These are phyloP conservation scores for Pythium rhizo-oryzae DNA, from an alignment of 352 stramenopile species.

Conservation along the genomic window DNA sequence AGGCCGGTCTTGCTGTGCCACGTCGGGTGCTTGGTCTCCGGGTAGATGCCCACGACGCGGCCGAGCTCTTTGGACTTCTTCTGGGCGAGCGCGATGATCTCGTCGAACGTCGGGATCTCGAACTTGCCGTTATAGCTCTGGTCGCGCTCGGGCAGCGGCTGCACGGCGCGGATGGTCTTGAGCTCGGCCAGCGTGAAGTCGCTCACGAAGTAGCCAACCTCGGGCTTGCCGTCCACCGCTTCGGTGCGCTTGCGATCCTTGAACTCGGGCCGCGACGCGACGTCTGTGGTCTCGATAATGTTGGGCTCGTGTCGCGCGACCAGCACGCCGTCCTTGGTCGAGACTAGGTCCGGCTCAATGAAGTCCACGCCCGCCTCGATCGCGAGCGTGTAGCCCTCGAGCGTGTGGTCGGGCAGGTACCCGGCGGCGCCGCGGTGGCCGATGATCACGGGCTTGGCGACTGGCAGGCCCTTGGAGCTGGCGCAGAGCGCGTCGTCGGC, in stretches of 20 bases:
- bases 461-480: no score
- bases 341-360: constrained; percentile 92
- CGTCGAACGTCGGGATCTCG: constrained; percentile 86
- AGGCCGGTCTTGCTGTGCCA: constrained; percentile 71
- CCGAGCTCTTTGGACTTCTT: constrained; percentile 57
- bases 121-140: constrained; percentile 85
- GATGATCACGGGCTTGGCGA: no score
- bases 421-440: constrained; percentile 87
- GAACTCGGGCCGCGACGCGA: constrained; percentile 76
- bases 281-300: constrained; percentile 90
- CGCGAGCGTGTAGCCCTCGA: constrained; percentile 88
- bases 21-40: constrained; percentile 87
- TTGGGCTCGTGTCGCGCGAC: constrained; percentile 88
- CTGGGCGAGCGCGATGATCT: constrained; percentile 86
- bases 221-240: constrained; percentile 55
- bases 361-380: constrained; percentile 89
- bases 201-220: constrained; percentile 84
- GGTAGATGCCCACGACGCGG: constrained; percentile 82
- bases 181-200: constrained; percentile 93
- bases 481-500: no score
- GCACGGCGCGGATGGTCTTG: constrained; percentile 80
- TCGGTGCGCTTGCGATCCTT: constrained; percentile 58
- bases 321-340: constrained; percentile 83
- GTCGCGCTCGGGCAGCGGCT: constrained; percentile 78
- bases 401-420: constrained; percentile 91